These are phyloP conservation scores for Camelina hispida DNA, from an alignment of 345 rosid species.

Conservation along the genomic window DNA sequence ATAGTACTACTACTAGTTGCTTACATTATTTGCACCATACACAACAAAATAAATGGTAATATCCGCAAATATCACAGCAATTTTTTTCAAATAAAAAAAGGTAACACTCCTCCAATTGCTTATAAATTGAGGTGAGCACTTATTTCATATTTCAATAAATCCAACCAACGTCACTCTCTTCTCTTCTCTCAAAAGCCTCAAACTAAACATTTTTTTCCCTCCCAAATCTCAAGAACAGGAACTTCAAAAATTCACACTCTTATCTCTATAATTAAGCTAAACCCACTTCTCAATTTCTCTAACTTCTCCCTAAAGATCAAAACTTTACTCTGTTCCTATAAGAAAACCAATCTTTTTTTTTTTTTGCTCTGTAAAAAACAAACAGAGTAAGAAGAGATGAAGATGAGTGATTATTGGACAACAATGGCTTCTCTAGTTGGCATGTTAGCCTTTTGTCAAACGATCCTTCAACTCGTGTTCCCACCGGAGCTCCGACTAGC, in stretches of 20 bases:
- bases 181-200: slow-evolving; percentile 29
- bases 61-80: neutral
- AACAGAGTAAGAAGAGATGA: slow-evolving; percentile 1
- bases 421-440: slow-evolving; percentile 77
- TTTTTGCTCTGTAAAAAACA: neutral
- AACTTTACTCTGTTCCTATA: neutral
- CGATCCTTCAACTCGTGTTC: slow-evolving; percentile 64
- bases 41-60: slow-evolving; percentile 12
- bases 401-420: slow-evolving; percentile 81
- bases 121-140: slow-evolving; percentile 31
- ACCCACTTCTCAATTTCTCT: slow-evolving; percentile 13
- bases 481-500: slow-evolving; percentile 89
- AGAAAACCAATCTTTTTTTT: neutral
- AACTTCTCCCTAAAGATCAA: neutral
- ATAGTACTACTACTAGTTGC: neutral
- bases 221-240: slow-evolving; percentile 36
- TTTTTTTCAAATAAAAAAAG: neutral
- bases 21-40: slow-evolving; percentile 23
- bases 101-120: slow-evolving; percentile 5
- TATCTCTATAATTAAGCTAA: slow-evolving; percentile 9
- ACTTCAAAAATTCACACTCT: slow-evolving; percentile 15
- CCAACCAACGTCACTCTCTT: slow-evolving; percentile 34
- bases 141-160: slow-evolving; percentile 15
- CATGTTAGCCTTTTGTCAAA: slow-evolving; percentile 82
- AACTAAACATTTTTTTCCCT: slow-evolving; percentile 30